Base-by-base conservation (phyloP, 345 rosid genomes). In the Murraya paniculata region DNA sequence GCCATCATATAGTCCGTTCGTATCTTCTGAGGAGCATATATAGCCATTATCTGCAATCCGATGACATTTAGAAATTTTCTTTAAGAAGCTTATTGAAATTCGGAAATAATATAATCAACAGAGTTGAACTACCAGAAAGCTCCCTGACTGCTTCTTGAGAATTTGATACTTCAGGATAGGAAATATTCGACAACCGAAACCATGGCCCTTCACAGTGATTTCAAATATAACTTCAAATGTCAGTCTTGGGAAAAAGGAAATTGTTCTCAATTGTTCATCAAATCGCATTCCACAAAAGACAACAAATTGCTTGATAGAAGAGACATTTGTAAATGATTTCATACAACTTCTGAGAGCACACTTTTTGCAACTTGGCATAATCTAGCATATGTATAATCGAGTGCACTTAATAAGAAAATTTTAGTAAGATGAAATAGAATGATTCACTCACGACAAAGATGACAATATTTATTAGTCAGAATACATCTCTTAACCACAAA, bases 171-270 rank as follows among this genome's bases (percentile, higher is more conserved):
- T 95, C 98, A 60, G 86, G 85, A 77, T 93, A 95, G 9, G 86
- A 83, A 82, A 93, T 87, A 79, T 79, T 89, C 56, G 94, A 89
- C 81, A 91, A 56, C 81, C 91, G 91, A 69, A 95, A 93, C 98
- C 99, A 95, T 65, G 96, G 97, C 71, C 97, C 98, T 93, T 82
- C 72, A 79, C 56, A 70, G 81, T 79, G 25, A 77, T 7, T 19
- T 75, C 45, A 74, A 75, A 50, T 18, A 5, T 30, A 67, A 31
- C 9, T 7, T 68, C 33, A 50, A 33, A 16, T 50, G 25, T 68
- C 61, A 35, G 74, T 64, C 50, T 11, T 60, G 28, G 62, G 35
- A 57, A 72, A 74, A 38, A 53, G 27, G 7, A 53, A 7, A 19
- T 18, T 53, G 57, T 53, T 50, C 57, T 53, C 57, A 53, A 18